Evolutionary conservation across 2,329 filamentous ascomycete genomes (phyloP).

Genomic region (Verticillium zaregamsianum): DNA sequence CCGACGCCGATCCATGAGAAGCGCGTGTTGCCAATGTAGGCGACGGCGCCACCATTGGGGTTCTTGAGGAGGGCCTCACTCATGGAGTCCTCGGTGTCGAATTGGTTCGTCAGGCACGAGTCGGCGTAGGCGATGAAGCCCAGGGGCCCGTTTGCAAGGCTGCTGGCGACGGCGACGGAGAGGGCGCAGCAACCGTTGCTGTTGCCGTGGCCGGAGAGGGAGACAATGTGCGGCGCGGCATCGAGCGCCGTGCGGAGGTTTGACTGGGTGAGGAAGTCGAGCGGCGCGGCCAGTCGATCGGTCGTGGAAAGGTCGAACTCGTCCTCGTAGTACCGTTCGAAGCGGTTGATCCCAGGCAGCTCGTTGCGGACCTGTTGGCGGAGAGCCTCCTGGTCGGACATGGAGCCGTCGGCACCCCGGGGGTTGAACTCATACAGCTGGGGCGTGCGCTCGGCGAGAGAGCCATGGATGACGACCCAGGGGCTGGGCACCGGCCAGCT

Average conservation of each 20-base stretch:
- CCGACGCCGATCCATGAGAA: conserved; percentile 1
- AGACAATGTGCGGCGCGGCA: background rate
- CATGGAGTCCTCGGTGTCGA: background rate
- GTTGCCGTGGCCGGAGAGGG: background rate
- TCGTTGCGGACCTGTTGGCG: background rate
- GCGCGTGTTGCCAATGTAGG: background rate
- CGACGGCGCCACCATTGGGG: background rate
- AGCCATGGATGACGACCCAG: background rate
- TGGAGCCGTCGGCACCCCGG: background rate
- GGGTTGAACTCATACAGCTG: background rate
- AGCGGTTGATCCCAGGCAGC: background rate
- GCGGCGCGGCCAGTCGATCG: background rate
- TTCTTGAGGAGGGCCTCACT: background rate
- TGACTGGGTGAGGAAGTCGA: background rate
- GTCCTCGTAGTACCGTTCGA: background rate
- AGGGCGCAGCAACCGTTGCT: background rate
- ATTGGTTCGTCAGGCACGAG: background rate
- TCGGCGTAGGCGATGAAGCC: background rate
- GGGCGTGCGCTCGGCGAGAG: background rate
- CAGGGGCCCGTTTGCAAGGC: background rate
- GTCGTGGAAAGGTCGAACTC: background rate
- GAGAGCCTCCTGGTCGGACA: background rate
- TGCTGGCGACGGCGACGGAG: background rate
- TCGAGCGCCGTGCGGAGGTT: background rate
- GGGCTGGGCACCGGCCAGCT: background rate